These are phyloP conservation scores for Saccharomycopsis phalli DNA, from an alignment of 1,139 yeast species.

Conservation along the genomic window DNA sequence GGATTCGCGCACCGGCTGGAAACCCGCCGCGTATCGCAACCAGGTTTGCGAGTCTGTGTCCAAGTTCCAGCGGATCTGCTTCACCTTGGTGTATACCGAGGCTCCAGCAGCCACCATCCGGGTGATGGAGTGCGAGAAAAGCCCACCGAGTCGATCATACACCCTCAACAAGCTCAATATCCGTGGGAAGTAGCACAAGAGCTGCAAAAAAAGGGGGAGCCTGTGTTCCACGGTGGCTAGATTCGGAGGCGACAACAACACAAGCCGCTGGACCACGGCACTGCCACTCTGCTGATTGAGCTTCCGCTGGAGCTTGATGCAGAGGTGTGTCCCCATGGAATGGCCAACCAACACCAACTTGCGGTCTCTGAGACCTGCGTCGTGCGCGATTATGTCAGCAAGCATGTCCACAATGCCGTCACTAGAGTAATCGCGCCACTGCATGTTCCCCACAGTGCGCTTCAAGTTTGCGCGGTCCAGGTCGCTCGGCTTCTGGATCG, in stretches of 20 bases:
- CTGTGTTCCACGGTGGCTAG: not conserved
- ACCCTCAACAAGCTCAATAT: constrained; percentile 48
- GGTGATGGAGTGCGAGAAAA: constrained; percentile 46
- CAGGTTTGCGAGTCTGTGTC: constrained; percentile 51
- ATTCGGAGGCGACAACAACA: constrained; percentile 48
- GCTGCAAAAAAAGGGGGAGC: not conserved
- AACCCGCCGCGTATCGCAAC: constrained; percentile 44
- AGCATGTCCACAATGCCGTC: constrained; percentile 41
- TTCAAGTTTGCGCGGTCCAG: constrained; percentile 26
- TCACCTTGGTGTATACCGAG: constrained; percentile 36
- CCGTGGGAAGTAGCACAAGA: constrained; percentile 35
- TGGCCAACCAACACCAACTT: constrained; percentile 59
- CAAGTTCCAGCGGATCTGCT: constrained; percentile 65
- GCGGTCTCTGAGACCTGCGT: constrained; percentile 30
- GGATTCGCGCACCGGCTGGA: constrained; percentile 24
- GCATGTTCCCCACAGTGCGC: constrained; percentile 29
- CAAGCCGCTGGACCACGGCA: constrained; percentile 38
- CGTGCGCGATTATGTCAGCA: constrained; percentile 27
- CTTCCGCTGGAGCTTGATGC: constrained; percentile 38
- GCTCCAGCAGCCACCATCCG: constrained; percentile 39
- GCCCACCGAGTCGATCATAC: constrained; percentile 56
- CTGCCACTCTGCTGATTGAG: constrained; percentile 28
- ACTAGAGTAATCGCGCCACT: constrained; percentile 29
- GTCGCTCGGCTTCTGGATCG: constrained; percentile 23
- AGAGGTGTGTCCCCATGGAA: constrained; percentile 64